phyloP scores from a whole-genome alignment of 306 rosid species.

The Dalbergia oliveri region DNA sequence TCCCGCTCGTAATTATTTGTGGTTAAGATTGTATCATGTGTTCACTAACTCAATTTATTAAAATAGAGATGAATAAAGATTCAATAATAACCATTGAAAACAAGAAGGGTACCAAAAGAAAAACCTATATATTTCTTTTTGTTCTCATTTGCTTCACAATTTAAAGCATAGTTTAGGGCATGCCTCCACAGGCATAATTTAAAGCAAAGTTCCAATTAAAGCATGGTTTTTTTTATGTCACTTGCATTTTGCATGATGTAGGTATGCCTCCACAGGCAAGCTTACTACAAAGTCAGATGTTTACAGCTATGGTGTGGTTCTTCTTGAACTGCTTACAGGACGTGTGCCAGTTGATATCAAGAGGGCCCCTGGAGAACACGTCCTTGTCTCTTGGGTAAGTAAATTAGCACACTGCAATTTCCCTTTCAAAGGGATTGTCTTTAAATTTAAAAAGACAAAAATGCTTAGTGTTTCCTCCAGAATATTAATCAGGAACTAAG shows the following conservation, averaged over 20 bases:
- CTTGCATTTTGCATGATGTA: constrained; percentile 48
- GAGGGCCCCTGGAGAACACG: constrained; percentile 87
- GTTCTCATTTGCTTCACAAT: background rate
- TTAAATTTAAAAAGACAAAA: background rate
- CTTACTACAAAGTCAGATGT: constrained; percentile 96
- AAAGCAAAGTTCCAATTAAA: too few relatives aligned
- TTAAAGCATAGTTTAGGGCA: constrained; percentile 60
- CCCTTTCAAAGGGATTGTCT: constrained; percentile 9
- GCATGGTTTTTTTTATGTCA: too few relatives aligned
- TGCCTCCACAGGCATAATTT: constrained; percentile 86
- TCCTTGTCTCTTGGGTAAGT: constrained; percentile 96
- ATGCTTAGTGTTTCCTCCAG: background rate
- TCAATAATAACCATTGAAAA: too few relatives aligned
- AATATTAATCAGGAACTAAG: constrained; percentile 20
- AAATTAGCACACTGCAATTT: constrained; percentile 29
- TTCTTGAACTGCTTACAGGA: constrained; percentile 90
- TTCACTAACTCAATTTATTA: too few relatives aligned
- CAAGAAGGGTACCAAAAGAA: too few relatives aligned
- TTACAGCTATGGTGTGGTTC: constrained; percentile 94
- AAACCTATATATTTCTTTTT: too few relatives aligned
- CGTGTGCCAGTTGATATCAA: constrained; percentile 88
- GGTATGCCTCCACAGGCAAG: constrained; percentile 92
- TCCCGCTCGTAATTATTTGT: too few relatives aligned
- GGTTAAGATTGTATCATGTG: too few relatives aligned
- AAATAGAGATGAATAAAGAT: too few relatives aligned